Conservation (phyloP, 345 rosid species). For the Reutealis trisperma region DNA sequence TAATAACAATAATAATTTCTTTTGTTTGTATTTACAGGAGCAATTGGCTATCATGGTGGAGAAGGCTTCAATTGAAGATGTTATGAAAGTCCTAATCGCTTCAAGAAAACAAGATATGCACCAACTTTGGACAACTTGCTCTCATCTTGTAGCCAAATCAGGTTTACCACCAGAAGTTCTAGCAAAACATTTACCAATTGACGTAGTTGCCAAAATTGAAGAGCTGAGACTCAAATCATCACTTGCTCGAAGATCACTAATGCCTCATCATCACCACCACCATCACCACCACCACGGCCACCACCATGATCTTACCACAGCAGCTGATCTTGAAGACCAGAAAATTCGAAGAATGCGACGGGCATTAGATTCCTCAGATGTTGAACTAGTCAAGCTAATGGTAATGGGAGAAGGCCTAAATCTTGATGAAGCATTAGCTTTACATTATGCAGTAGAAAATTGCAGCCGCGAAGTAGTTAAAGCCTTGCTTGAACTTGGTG, state of each 20-base stretch:
- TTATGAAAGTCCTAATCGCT: slow-evolving; percentile 93
- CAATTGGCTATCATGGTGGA: slow-evolving; percentile 95
- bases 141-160: slow-evolving; percentile 94
- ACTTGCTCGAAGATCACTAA: slow-evolving; percentile 60
- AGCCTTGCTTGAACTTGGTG: slow-evolving; percentile 96
- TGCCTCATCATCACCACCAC: slow-evolving; percentile 55
- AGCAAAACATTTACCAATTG: slow-evolving; percentile 86
- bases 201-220: slow-evolving; percentile 88
- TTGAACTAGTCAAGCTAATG: slow-evolving; percentile 94
- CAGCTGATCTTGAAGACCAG: slow-evolving; percentile 88
- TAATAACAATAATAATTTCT: too few relatives aligned
- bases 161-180: slow-evolving; percentile 93
- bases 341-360: slow-evolving; percentile 91
- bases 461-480: slow-evolving; percentile 98
- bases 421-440: slow-evolving; percentile 87
- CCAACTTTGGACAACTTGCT: slow-evolving; percentile 94
- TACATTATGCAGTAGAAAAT: slow-evolving; percentile 94
- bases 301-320: slow-evolving; percentile 55
- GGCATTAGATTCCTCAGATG: slow-evolving; percentile 94
- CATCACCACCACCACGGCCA: slow-evolving; percentile 42
- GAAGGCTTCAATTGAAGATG: slow-evolving; percentile 96
- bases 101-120: slow-evolving; percentile 98
- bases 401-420: slow-evolving; percentile 99
- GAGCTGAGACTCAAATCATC: slow-evolving; percentile 90
- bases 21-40: slow-evolving; percentile 48